A percentile compares a stretch with the other conserved stretches of the same genome.
phyloP scores from a whole-genome alignment of 306 rosid genomes.

The Luffa aegyptiaca region DNA sequence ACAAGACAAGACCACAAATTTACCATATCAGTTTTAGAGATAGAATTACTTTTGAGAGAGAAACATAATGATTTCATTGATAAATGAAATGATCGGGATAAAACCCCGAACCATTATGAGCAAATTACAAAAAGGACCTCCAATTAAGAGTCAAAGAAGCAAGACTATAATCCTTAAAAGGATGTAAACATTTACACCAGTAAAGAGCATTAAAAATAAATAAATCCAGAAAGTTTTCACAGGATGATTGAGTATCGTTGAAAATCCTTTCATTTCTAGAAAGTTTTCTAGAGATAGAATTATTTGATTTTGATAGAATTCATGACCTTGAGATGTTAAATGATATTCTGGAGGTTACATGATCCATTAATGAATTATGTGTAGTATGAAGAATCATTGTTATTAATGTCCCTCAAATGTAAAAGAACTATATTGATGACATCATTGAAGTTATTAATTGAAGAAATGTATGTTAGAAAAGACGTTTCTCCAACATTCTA shows the following conservation, averaged over 20 bases:
- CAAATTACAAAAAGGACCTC: no score
- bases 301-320: neutral
- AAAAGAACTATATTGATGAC: neutral
- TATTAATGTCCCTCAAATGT: neutral
- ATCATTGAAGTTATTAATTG: neutral
- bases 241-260: no score
- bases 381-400: neutral
- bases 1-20: neutral
- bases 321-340: constrained; percentile 1
- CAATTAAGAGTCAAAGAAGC: no score
- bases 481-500: neutral
- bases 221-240: no score
- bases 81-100: no score
- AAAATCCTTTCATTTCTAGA: no score
- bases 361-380: neutral
- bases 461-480: neutral
- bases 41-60: neutral
- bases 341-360: neutral
- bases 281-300: neutral
- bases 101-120: no score
- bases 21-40: neutral
- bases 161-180: no score
- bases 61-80: no score
- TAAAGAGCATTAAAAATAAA: no score
- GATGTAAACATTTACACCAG: no score